Percentiles rank a stretch among this genome's conserved stretches.
These are phyloP conservation scores for Neurospora tetrasperma DNA, from an alignment of 495 filamentous ascomycete species.

Conservation along the genomic window DNA sequence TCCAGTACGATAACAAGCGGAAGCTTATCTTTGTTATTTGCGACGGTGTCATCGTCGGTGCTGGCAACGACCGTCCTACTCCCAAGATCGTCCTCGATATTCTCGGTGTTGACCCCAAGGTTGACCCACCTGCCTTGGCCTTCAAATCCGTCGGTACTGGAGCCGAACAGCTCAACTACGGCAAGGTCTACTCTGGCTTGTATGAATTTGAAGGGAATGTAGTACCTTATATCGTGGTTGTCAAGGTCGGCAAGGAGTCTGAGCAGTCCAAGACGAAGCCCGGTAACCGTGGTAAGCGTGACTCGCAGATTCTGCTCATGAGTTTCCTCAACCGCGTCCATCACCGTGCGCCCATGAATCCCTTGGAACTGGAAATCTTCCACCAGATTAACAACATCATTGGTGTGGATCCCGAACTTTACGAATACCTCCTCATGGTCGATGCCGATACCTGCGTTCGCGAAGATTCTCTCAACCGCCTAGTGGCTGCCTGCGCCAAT, in stretches of 20 bases:
- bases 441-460: slow-evolving; percentile 94
- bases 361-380: slow-evolving; percentile 94
- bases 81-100: slow-evolving; percentile 97
- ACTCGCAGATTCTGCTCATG: slow-evolving; percentile 78
- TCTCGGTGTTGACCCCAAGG: slow-evolving; percentile 91
- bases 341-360: slow-evolving; percentile 85
- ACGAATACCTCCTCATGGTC: slow-evolving; percentile 95
- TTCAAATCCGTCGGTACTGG: slow-evolving; percentile 87
- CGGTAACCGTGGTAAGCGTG: slow-evolving; percentile 95
- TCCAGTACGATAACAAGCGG: slow-evolving; percentile 95
- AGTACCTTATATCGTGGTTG: slow-evolving; percentile 89
- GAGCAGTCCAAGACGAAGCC: slow-evolving; percentile 88
- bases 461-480: slow-evolving; percentile 82
- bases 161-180: slow-evolving; percentile 91
- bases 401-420: slow-evolving; percentile 92
- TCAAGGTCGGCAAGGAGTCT: slow-evolving; percentile 95
- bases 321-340: slow-evolving; percentile 97
- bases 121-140: slow-evolving; percentile 85
- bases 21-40: slow-evolving; percentile 91
- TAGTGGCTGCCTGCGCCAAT: slow-evolving; percentile 87
- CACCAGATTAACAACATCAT: slow-evolving; percentile 99
- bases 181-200: slow-evolving; percentile 95
- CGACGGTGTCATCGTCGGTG: slow-evolving; percentile 93
- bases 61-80: slow-evolving; percentile 91
- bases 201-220: slow-evolving; percentile 98